Percentiles rank a stretch among this genome's conserved stretches.
Evolutionary conservation across 202 grass and related monocot species (phyloP).

Genomic region (Schoenoplectus triqueter): DNA sequence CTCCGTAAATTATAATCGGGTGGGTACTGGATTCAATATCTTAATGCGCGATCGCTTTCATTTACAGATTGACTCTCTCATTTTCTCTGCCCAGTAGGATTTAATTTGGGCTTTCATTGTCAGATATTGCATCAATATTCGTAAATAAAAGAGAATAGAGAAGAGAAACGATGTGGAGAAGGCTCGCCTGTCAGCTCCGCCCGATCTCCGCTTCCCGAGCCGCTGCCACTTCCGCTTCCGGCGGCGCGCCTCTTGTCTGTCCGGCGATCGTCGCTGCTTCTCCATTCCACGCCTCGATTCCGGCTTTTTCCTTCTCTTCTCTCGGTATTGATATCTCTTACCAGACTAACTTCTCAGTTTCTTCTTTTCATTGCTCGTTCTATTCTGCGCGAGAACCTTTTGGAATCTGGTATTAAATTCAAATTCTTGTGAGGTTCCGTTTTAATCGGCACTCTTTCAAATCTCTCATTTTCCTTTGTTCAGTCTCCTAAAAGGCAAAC

Average conservation of each 20-base stretch:
- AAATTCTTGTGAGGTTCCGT: not conserved
- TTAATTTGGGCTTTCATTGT: not conserved
- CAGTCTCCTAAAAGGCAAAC: not conserved
- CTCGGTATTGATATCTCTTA: constrained; percentile 25
- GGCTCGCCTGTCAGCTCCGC: constrained; percentile 33
- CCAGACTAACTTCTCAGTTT: too few species aligned
- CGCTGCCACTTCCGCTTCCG: too few species aligned
- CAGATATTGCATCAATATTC: not conserved
- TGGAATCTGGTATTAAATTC: constrained; percentile 17
- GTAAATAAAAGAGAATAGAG: not conserved
- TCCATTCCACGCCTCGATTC: constrained; percentile 1
- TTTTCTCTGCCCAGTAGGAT: not conserved
- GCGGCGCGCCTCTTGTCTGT: not conserved
- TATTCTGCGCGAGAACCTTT: not conserved
- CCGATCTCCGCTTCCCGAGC: not conserved
- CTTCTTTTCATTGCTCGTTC: too few species aligned
- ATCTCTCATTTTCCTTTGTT: not conserved
- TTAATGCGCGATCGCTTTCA: too few species aligned
- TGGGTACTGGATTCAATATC: too few species aligned
- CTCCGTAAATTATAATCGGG: too few species aligned
- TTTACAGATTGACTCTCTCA: too few species aligned
- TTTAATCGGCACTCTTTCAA: not conserved
- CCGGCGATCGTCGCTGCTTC: not conserved
- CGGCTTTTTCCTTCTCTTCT: constrained; percentile 29
- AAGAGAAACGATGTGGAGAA: constrained; percentile 28